phyloP scores from a whole-genome alignment of 495 filamentous ascomycete species.

The Penicillium pulvis region DNA sequence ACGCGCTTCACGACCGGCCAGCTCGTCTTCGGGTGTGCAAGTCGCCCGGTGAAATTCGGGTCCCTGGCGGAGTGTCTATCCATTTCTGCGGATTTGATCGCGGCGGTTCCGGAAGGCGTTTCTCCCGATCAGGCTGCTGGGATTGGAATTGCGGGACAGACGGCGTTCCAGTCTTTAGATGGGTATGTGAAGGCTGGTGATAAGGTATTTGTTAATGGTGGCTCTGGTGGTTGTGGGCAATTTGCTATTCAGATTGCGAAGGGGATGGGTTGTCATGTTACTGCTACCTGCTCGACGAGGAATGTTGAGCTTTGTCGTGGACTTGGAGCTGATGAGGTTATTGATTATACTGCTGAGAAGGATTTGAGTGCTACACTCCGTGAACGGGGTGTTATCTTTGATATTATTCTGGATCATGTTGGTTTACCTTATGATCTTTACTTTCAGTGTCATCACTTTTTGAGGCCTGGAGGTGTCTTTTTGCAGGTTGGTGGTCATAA shows the following conservation, averaged over 20 bases:
- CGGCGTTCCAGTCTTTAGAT: constrained; percentile 61
- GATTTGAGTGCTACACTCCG: constrained; percentile 53
- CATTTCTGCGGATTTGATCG: constrained; percentile 23
- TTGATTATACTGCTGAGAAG: constrained; percentile 62
- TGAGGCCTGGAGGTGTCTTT: constrained; percentile 53
- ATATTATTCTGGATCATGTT: constrained; percentile 64
- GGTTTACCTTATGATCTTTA: constrained; percentile 55
- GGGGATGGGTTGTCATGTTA: constrained; percentile 62
- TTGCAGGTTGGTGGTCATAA: constrained; percentile 56
- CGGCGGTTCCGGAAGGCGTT: constrained; percentile 53
- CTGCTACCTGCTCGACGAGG: constrained; percentile 56
- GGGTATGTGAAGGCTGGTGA: constrained; percentile 55
- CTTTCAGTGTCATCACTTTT: constrained; percentile 54
- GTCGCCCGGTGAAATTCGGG: constrained; percentile 48
- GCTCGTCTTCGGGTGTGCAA: constrained; percentile 56
- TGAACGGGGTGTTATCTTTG: constrained; percentile 53
- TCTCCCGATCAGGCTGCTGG: constrained; percentile 50
- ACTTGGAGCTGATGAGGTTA: constrained; percentile 67
- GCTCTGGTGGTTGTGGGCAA: constrained; percentile 62
- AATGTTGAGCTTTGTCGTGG: constrained; percentile 59
- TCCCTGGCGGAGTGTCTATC: constrained; percentile 56
- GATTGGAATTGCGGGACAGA: constrained; percentile 58
- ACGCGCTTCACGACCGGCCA: constrained; percentile 49
- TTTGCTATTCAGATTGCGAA: constrained; percentile 71
- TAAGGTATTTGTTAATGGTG: constrained; percentile 69